phyloP scores from a whole-genome alignment of 805 yeast species.

The Candida xiaguanensis region DNA sequence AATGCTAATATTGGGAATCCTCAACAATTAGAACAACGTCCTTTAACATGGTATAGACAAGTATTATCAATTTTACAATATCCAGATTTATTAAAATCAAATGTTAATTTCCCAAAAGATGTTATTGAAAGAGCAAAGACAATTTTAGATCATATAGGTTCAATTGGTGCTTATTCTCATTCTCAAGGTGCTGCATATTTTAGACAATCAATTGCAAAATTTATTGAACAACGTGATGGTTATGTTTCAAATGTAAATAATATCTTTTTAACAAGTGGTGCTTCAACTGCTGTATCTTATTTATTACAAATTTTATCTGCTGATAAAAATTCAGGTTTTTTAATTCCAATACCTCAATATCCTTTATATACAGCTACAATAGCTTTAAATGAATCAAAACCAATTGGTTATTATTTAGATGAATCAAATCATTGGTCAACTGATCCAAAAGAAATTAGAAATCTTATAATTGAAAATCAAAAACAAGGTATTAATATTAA shows the following conservation, averaged over 20 bases:
- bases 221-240: slow-evolving; percentile 78
- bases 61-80: slow-evolving; percentile 83
- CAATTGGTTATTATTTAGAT: slow-evolving; percentile 82
- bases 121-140: slow-evolving; percentile 66
- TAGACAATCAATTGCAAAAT: slow-evolving; percentile 76
- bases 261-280: slow-evolving; percentile 88
- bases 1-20: slow-evolving; percentile 97
- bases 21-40: slow-evolving; percentile 92
- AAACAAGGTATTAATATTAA: slow-evolving; percentile 59
- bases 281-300: slow-evolving; percentile 88
- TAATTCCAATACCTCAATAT: slow-evolving; percentile 97
- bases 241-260: slow-evolving; percentile 57
- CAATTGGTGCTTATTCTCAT: slow-evolving; percentile 92
- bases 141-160: slow-evolving; percentile 62
- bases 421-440: slow-evolving; percentile 85
- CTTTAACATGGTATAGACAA: slow-evolving; percentile 92
- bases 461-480: slow-evolving; percentile 45
- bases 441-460: slow-evolving; percentile 60
- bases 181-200: slow-evolving; percentile 82
- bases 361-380: slow-evolving; percentile 96
- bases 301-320: slow-evolving; percentile 66
- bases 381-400: slow-evolving; percentile 75
- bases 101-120: slow-evolving; percentile 53
- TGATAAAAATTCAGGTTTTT: slow-evolving; percentile 66
- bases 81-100: slow-evolving; percentile 58